Percentiles rank a stretch among this genome's conserved stretches.
phyloP scores from a whole-genome alignment of 1,284 basidiomycete genomes.

The Agroathelia rolfsii region DNA sequence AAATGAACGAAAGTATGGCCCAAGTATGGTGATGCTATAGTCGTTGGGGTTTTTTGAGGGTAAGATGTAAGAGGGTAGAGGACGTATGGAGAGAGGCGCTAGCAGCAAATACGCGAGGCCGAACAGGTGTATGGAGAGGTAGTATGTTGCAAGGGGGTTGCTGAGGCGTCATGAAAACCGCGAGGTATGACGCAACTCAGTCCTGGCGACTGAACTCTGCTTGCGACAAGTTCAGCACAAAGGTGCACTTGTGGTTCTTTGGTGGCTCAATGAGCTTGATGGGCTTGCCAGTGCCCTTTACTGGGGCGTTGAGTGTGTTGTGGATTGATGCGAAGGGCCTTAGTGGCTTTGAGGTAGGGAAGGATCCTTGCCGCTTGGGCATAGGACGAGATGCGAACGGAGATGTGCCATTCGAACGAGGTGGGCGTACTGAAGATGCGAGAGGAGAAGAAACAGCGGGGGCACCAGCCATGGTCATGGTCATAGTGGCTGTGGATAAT shows the following conservation, averaged over 20 bases:
- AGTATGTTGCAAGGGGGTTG: neutral
- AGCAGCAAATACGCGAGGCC: conserved; percentile 5
- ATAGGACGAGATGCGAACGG: conserved; percentile 21
- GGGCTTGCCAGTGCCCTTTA: conserved; percentile 23
- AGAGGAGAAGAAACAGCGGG: conserved; percentile 49
- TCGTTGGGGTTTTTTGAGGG: no score
- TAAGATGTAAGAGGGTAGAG: no score
- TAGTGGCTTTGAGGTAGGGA: conserved; percentile 60
- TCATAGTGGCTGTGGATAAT: conserved; percentile 21
- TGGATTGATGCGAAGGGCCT: conserved; percentile 65
- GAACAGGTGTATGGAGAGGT: conserved; percentile 16
- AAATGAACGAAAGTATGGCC: no score
- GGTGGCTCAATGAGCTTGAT: conserved; percentile 72
- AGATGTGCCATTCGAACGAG: no score
- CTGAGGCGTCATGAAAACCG: neutral
- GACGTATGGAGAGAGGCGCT: conserved; percentile 3
- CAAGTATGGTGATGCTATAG: no score
- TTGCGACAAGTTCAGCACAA: conserved; percentile 69
- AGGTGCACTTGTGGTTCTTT: conserved; percentile 54
- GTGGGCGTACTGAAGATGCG: conserved; percentile 28
- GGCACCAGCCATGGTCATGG: conserved; percentile 23
- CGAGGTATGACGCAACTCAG: conserved; percentile 23
- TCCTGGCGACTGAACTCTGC: conserved; percentile 69
- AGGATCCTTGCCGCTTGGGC: conserved; percentile 36
- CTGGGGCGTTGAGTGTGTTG: conserved; percentile 21